A percentile compares a stretch with the other conserved stretches of the same genome.
phyloP scores from a whole-genome alignment of 1,284 basidiomycete species.

The Papiliotrema terrestris region DNA sequence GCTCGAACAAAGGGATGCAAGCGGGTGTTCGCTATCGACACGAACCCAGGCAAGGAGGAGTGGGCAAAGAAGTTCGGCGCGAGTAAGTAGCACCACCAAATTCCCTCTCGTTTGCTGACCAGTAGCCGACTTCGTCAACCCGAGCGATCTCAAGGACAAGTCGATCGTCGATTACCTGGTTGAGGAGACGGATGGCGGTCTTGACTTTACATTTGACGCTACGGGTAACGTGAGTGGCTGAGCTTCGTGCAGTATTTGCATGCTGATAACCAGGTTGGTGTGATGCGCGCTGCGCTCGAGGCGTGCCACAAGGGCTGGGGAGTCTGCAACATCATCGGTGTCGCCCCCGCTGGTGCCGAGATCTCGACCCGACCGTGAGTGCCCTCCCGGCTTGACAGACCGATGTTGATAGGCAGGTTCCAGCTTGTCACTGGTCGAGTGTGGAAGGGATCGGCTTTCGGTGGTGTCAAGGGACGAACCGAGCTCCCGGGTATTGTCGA shows the following conservation, averaged over 20 bases:
- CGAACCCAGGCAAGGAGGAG: slow-evolving; percentile 75
- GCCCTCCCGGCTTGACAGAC: slow-evolving; percentile 4
- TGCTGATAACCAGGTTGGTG: slow-evolving; percentile 59
- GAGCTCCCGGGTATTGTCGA: slow-evolving; percentile 87
- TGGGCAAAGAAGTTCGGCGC: slow-evolving; percentile 95
- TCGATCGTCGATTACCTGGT: slow-evolving; percentile 85
- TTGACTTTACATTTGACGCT: slow-evolving; percentile 96
- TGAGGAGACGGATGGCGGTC: slow-evolving; percentile 91
- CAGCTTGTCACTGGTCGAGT: slow-evolving; percentile 74
- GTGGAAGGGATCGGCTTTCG: slow-evolving; percentile 95
- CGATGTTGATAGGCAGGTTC: slow-evolving; percentile 58
- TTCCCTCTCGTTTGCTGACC: neutral
- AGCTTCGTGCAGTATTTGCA: neutral
- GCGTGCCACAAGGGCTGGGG: slow-evolving; percentile 99
- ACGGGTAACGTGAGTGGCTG: slow-evolving; percentile 77
- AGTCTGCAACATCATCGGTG: slow-evolving; percentile 89
- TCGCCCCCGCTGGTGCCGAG: slow-evolving; percentile 94
- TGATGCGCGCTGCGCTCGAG: slow-evolving; percentile 94
- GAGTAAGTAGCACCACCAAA: slow-evolving; percentile 45
- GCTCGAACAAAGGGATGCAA: slow-evolving; percentile 72
- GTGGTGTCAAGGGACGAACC: slow-evolving; percentile 95
- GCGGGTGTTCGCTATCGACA: slow-evolving; percentile 90
- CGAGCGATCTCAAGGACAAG: slow-evolving; percentile 69
- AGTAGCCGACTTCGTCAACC: slow-evolving; percentile 82
- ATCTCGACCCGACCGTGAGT: slow-evolving; percentile 91